Base-by-base conservation (phyloP, 768 basidiomycete genomes). In the Lactarius vividus region DNA sequence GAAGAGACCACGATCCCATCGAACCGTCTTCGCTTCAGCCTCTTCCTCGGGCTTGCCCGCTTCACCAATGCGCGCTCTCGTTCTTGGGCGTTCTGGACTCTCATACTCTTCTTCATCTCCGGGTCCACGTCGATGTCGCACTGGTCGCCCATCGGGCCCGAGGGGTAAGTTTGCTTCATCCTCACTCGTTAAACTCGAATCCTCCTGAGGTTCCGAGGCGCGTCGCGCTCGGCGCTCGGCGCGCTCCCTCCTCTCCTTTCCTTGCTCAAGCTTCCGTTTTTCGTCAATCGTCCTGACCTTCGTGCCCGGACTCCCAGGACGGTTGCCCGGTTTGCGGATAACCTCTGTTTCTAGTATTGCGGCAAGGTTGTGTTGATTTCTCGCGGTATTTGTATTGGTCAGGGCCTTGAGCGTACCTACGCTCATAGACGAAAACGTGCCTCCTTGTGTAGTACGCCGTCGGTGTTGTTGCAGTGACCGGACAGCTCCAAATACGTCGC, bases 21-120 rank as follows among this genome's bases (percentile, higher is more conserved):
- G 89, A 52, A 94, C 92, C 62, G 85, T 79, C 72, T 87, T 70
- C 37, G 4, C 76, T 57, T 77, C 74, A 61, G 69, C 74, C 49
- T 39, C 63, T 58, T 72, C 70, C 44, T 73, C 74, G 56, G 72
- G 72, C 9, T 71, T 76, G 23, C 52, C 60, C 20, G n/a, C 49
- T 42, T 73, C 77, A 10, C 31, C 76, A 78, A 18, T 69, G 73
- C 39, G 77, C 79, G 35, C 73, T 44, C 44, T 74, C 74, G 84
- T 85, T 61, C 75, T 61, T 42, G 76, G 74, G 56, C 77, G 75
- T 31, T 82, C 78, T 3, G 91, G 90, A 13, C 88, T 89, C 71
- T 82, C 81, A 70, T 91, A 92, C 65, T 91, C 91, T 70, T 88
- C 91, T 31, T 92, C 90, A 29, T 94, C 92, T 2, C 92, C 92